phyloP scores from a whole-genome alignment of 2,329 filamentous ascomycete species.

The Eutypa lata region DNA sequence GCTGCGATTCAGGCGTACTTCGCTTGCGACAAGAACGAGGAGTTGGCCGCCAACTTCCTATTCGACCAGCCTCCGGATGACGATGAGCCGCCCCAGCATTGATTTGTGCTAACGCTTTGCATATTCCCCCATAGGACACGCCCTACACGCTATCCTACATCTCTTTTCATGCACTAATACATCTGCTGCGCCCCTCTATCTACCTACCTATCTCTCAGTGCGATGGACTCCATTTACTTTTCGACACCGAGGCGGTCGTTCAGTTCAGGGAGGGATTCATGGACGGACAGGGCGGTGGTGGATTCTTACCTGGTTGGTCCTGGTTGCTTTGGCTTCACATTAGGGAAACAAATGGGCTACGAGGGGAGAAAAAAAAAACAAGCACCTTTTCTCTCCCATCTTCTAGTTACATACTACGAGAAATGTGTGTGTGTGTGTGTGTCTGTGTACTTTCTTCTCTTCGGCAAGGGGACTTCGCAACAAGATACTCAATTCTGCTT shows the following conservation, averaged over 20 bases:
- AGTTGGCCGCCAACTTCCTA: constrained; percentile 94
- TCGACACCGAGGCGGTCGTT: neutral
- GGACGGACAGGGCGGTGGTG: too few relatives aligned
- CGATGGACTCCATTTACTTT: neutral
- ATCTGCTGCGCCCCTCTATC: neutral
- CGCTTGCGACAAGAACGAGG: constrained; percentile 98
- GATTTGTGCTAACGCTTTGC: constrained; percentile 16
- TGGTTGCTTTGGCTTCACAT: too few relatives aligned
- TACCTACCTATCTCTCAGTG: neutral
- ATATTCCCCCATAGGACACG: constrained; percentile 4
- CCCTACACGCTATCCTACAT: constrained; percentile 13
- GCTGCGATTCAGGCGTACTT: constrained; percentile 98
- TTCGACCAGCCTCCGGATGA: constrained; percentile 91
- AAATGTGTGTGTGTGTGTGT: too few relatives aligned
- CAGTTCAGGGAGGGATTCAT: neutral
- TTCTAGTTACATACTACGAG: too few relatives aligned
- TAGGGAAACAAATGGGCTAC: too few relatives aligned
- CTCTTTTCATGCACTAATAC: constrained; percentile 2
- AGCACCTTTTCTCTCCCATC: too few relatives aligned
- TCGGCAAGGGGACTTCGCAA: too few relatives aligned
- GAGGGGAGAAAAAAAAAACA: too few relatives aligned
- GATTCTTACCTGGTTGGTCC: neutral
- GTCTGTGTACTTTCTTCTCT: too few relatives aligned
- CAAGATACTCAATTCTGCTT: too few relatives aligned
- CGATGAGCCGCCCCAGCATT: constrained; percentile 55